Base-by-base conservation (phyloP, 2,329 filamentous ascomycete genomes). In the Massarina eburnea region DNA sequence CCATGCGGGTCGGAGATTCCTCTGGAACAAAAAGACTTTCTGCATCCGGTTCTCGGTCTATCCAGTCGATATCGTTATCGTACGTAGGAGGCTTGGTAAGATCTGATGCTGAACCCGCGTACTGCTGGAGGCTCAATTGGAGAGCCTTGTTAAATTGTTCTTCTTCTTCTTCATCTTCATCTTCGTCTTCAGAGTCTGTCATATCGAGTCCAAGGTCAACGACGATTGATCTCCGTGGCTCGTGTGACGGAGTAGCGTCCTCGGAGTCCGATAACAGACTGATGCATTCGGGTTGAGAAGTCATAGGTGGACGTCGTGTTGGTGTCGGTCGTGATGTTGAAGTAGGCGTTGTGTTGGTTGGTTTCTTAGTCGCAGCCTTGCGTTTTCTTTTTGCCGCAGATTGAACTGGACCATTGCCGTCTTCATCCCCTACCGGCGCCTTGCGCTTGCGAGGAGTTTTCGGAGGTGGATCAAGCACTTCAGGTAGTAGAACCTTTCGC, bases 401-500 rank as follows among this genome's bases (percentile, higher is more conserved):
- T 8, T 5, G 19, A 14, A 12, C 15, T 22, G 18, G n/a, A n/a
- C n/a, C 24, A 26, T 6, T 26, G 24, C 9, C 12, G 12, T 30
- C 27, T 5, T 32, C 41, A 9, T 43, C 30, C 15, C 43, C 43
- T n/a, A 17, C 30, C 21, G 24, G 37, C 24, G 39, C 42, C 21
- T 57, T 57, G 4, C 58, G 50, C 34, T 59, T 59, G 3, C 27
- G 14, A 9, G 29, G 15, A 35, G 44, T 24, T 26, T 48, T 54
- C 8, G 48, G 20, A 10, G 57, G 48, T 9, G 55, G 57, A 21
- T 62, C 43, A 6, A 66, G 39, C 1, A 59, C 36, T 1, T 62
- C 55, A 3, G 32, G 26, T 4, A 64, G 62, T 2, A 74, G 56
- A 1, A 57, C 61, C 32, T 59, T 54, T 5, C 54, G 43, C 10